phyloP scores from a whole-genome alignment of 1,284 basidiomycete species.

The Filobasidium uniguttulatum region DNA sequence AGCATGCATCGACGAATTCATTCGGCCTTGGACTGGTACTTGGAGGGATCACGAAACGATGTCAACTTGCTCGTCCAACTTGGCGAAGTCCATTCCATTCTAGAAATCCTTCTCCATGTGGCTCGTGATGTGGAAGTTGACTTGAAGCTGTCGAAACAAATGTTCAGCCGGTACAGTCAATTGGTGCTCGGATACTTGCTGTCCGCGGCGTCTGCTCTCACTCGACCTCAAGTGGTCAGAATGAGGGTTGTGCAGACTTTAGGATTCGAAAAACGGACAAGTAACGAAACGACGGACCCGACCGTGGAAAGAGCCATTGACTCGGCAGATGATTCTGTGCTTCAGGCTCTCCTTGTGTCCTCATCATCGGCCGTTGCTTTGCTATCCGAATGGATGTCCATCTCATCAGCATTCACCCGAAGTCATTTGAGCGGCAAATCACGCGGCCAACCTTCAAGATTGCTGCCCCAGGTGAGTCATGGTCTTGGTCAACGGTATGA shows the following conservation, averaged over 20 bases:
- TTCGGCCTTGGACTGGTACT: conserved; percentile 9
- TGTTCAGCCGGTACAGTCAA: background rate
- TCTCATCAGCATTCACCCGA: background rate
- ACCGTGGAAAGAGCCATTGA: background rate
- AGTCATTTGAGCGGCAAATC: no score
- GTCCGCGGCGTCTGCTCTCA: background rate
- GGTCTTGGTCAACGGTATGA: no score
- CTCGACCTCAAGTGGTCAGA: background rate
- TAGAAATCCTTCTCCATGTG: conserved; percentile 9
- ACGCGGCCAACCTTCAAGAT: no score
- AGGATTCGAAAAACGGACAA: background rate
- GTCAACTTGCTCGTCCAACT: conserved; percentile 5
- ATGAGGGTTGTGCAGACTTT: background rate
- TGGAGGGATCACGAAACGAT: no score
- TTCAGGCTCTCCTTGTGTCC: background rate
- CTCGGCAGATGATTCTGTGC: background rate
- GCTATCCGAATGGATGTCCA: background rate
- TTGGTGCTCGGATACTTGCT: background rate
- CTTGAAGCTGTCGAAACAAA: background rate
- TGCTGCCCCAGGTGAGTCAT: background rate
- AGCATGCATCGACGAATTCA: conserved; percentile 2
- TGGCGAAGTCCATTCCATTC: conserved; percentile 4
- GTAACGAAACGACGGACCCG: background rate
- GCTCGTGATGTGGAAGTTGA: conserved; percentile 7
- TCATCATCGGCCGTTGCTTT: background rate